Conservation (phyloP, 345 rosid species). For the Angophora floribunda region DNA sequence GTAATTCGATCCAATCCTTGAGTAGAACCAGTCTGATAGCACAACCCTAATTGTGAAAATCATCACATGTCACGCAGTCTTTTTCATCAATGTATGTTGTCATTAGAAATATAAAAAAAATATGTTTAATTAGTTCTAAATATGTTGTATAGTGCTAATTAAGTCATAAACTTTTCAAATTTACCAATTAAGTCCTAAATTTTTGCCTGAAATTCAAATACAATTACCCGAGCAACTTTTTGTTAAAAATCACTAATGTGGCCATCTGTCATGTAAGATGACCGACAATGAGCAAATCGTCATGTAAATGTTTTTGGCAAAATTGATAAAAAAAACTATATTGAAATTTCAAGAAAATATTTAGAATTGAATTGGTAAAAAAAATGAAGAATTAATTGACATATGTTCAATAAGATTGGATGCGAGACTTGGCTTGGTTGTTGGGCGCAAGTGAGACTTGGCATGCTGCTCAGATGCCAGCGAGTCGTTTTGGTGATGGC, state of each 20-base stretch:
- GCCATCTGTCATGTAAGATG: rapidly evolving
- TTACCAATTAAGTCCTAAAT: rapidly evolving
- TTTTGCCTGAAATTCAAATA: too few relatives aligned
- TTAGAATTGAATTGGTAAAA: neutral
- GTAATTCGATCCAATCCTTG: rapidly evolving
- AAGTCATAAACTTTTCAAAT: rapidly evolving
- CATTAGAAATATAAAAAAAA: rapidly evolving
- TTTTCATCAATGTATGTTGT: neutral
- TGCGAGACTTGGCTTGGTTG: rapidly evolving
- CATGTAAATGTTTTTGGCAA: neutral
- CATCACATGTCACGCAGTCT: rapidly evolving
- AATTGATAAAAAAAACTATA: too few relatives aligned
- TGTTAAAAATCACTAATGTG: rapidly evolving
- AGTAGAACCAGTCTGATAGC: neutral
- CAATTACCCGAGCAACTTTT: neutral
- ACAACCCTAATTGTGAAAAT: too few relatives aligned
- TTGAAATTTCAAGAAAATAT: neutral
- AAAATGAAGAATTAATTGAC: rapidly evolving
- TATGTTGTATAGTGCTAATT: rapidly evolving
- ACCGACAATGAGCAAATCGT: rapidly evolving
- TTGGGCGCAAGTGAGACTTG: neutral
- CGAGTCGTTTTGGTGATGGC: neutral
- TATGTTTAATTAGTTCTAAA: rapidly evolving
- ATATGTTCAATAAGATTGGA: rapidly evolving
- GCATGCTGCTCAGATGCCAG: neutral